Evolutionary conservation across 1,284 basidiomycete genomes (phyloP).

Genomic region (Ceratobasidium sp.): DNA sequence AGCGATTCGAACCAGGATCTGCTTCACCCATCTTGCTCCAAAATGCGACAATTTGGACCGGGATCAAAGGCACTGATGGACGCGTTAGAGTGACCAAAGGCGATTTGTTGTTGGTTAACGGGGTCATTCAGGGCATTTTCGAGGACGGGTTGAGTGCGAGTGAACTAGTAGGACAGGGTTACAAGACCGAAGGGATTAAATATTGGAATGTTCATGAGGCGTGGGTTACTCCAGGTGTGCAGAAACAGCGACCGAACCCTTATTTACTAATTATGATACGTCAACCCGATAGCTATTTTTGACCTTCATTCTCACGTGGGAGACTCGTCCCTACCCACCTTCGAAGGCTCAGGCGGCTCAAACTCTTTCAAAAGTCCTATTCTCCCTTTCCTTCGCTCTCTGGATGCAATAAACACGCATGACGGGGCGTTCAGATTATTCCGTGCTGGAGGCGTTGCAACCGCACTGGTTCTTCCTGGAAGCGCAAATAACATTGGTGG

Average conservation of each 20-base stretch:
- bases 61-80: conserved; percentile 60
- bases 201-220: conserved; percentile 53
- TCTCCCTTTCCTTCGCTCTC: conserved; percentile 65
- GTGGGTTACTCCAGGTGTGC: conserved; percentile 55
- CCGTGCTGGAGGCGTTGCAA: conserved; percentile 71
- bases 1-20: conserved; percentile 63
- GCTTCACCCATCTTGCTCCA: conserved; percentile 70
- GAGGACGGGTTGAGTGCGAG: conserved; percentile 43
- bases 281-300: conserved; percentile 54
- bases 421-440: conserved; percentile 62
- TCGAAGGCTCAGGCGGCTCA: conserved; percentile 58
- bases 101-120: conserved; percentile 54
- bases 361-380: conserved; percentile 65
- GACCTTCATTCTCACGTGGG: conserved; percentile 84
- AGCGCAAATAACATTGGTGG: conserved; percentile 58
- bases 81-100: conserved; percentile 58
- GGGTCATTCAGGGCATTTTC: conserved; percentile 54
- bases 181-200: background rate
- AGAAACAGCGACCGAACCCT: background rate
- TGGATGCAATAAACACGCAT: conserved; percentile 68
- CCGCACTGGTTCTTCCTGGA: conserved; percentile 68
- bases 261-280: conserved; percentile 44
- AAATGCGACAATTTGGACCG: conserved; percentile 83
- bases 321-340: conserved; percentile 55
- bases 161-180: conserved; percentile 43